Evolutionary conservation across 352 stramenopile species (phyloP), one percentile per base, ranked within the genome.

Genomic region (Globisporangium acanthophoron): DNA sequence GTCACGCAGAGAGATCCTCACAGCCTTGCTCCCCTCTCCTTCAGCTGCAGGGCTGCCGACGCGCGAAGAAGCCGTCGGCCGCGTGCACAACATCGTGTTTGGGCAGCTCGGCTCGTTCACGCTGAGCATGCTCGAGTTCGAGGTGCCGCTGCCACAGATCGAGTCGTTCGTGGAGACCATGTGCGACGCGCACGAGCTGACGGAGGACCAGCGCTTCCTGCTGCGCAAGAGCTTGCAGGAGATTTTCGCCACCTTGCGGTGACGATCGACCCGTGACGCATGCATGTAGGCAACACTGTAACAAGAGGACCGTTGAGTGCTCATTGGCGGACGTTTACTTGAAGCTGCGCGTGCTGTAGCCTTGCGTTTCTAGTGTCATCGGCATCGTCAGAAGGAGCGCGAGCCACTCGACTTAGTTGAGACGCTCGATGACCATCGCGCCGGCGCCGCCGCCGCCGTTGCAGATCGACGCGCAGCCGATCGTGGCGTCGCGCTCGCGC

Each of bases 361-460:
- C 37, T 43, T 18, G 37, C 13, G 37, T 43, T 13, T 43, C 37
- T 5, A 12, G 9, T 37, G 33, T 37, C 33, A 0, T 37, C 33
- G 33, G 33, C 33, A 37, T 37, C 24, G 24, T 27, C 33, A 37
- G 9, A 37, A 11, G 33, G 33, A 11, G 6, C 33, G 33, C 5
- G 33, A 37, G 33, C 9, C 9, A 12, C 33, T 13, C 13, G 3
- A 18, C 37, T 54, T 87, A 90, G 65, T 78, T 80, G 56, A 91
- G 67, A 44, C 80, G 80, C 70, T 99, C 96, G 56, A 99, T 89
- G 46, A 99, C 73, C 66, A 99, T 95, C 5, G 97, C 96, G 46
- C 91, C 97, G 24, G 97, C 97, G 8, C 97, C 97, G 46, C 97
- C 97, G 35, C 97, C 97, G 35, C 97, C 97, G 74, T 99, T 99